Percentiles rank a stretch among this genome's conserved stretches.
phyloP scores from a whole-genome alignment of 805 yeast genomes.

The Saturnispora serradocipensis region DNA sequence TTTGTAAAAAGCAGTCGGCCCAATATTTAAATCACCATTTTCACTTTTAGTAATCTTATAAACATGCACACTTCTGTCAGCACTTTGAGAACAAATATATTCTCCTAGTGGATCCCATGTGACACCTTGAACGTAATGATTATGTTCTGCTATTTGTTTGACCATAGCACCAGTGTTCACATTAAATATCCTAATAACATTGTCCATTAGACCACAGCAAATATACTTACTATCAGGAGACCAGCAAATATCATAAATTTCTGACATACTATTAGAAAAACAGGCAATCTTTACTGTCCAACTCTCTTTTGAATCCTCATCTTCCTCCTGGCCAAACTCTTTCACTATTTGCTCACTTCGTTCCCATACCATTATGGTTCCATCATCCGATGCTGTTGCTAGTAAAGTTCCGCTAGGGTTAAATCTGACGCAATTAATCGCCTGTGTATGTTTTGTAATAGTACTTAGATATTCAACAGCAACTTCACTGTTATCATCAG shows the following conservation, averaged over 20 bases:
- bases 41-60: constrained; percentile 34
- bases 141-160: constrained; percentile 59
- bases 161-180: constrained; percentile 48
- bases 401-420: constrained; percentile 57
- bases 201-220: constrained; percentile 90
- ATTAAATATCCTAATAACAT: constrained; percentile 60
- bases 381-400: constrained; percentile 96
- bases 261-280: constrained; percentile 49
- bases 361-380: constrained; percentile 76
- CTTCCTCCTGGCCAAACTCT: constrained; percentile 51
- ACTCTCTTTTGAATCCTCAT: constrained; percentile 47
- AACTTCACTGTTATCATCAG: constrained; percentile 16
- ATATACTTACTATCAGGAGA: constrained; percentile 72
- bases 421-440: constrained; percentile 86
- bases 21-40: constrained; percentile 24
- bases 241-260: constrained; percentile 90
- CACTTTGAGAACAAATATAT: constrained; percentile 77
- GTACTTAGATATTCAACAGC: constrained; percentile 72
- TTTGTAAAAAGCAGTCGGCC: constrained; percentile 37
- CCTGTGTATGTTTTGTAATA: constrained; percentile 81
- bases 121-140: constrained; percentile 91
- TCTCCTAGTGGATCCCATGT: constrained; percentile 87
- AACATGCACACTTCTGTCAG: constrained; percentile 77
- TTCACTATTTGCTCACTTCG: constrained; percentile 42
- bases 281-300: constrained; percentile 62